These are phyloP conservation scores for Beta vulgaris DNA, from an alignment of 148 eudicot species.

Conservation along the genomic window DNA sequence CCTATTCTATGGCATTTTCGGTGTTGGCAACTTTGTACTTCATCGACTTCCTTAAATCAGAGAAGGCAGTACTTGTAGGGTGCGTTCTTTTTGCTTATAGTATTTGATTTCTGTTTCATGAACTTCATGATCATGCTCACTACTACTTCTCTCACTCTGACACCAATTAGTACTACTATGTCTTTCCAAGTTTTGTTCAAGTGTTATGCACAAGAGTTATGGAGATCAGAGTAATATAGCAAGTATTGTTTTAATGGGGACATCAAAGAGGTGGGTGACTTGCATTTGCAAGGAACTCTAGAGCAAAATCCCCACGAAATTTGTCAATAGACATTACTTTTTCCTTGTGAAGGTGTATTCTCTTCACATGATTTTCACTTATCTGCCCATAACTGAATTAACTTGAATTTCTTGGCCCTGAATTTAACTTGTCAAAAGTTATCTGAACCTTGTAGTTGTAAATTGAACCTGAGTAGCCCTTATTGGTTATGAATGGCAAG, in stretches of 20 bases:
- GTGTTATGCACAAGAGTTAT: not conserved
- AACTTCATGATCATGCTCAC: not conserved
- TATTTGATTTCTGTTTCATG: not conserved
- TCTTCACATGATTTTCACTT: too few relatives aligned
- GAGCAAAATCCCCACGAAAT: not conserved
- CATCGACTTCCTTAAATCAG: slow-evolving; percentile 58
- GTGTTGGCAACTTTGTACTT: slow-evolving; percentile 76
- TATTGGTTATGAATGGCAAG: too few relatives aligned
- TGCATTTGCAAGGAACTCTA: not conserved
- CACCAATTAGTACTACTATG: not conserved
- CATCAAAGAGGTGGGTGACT: not conserved
- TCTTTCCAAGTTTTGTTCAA: not conserved
- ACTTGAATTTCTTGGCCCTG: too few relatives aligned
- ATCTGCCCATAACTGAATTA: too few relatives aligned
- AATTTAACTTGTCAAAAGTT: too few relatives aligned
- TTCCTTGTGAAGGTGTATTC: too few relatives aligned
- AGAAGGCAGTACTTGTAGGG: slow-evolving; percentile 85
- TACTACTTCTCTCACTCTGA: not conserved
- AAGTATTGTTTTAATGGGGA: not conserved
- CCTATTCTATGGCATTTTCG: slow-evolving; percentile 79
- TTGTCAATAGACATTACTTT: not conserved
- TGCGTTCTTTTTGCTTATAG: slow-evolving; percentile 34
- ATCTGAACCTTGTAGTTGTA: too few relatives aligned
- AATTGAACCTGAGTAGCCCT: too few relatives aligned
- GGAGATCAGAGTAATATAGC: not conserved